Evolutionary conservation across 108 stramenopile species (phyloP).

Genomic region (Stephanodiscus minutulus): DNA sequence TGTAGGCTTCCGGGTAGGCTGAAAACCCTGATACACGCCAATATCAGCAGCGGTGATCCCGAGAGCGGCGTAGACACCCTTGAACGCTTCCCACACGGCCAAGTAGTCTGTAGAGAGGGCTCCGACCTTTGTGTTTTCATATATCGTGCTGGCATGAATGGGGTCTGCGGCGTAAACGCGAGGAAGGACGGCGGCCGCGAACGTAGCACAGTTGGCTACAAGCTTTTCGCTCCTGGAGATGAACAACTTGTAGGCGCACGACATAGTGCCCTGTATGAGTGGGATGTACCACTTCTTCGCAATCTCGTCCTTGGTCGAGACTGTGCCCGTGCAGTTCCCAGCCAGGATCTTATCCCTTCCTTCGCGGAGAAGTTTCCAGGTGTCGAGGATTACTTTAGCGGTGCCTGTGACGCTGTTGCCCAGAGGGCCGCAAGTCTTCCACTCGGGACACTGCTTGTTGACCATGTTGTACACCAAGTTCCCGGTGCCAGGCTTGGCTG

Average conservation of each 20-base stretch:
- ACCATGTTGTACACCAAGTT: neutral
- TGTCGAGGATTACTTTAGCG: neutral
- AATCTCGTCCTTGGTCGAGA: neutral
- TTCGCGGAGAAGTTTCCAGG: neutral
- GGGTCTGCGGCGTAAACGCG: neutral
- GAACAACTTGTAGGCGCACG: neutral
- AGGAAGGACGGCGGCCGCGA: neutral
- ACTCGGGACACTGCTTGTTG: slow-evolving; percentile 1
- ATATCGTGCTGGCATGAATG: neutral
- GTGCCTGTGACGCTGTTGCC: neutral
- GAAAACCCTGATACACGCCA: neutral
- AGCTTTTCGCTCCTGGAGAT: neutral
- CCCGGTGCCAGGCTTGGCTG: neutral
- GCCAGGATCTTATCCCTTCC: neutral
- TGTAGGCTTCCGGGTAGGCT: neutral
- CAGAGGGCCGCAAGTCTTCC: neutral
- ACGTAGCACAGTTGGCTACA: neutral
- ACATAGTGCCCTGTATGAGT: neutral
- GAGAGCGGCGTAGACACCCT: neutral
- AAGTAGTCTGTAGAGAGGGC: neutral
- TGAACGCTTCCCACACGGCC: neutral
- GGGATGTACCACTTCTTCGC: neutral
- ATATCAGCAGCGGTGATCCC: neutral
- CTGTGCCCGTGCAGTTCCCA: neutral
- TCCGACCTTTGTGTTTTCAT: neutral